These are phyloP conservation scores for Trifolium pratense DNA, from an alignment of 306 rosid species.

Conservation along the genomic window DNA sequence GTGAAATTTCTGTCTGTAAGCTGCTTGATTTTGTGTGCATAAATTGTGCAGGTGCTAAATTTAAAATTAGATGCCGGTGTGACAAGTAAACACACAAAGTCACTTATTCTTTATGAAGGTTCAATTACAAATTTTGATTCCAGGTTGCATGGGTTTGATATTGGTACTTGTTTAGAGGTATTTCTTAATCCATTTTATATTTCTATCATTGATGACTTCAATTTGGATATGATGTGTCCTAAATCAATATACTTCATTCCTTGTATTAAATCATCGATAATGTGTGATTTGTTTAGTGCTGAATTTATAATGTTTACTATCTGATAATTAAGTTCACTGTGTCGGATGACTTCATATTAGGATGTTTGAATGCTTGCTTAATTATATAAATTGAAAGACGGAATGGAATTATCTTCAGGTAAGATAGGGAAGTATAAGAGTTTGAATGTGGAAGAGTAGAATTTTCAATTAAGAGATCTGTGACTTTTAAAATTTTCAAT, in stretches of 20 bases:
- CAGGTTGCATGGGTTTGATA: conserved; percentile 79
- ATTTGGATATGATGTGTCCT: background rate
- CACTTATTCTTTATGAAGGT: conserved; percentile 83
- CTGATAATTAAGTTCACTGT: conserved; percentile 16
- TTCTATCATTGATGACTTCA: conserved; percentile 29
- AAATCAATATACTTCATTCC: conserved; percentile 14
- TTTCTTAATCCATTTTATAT: conserved; percentile 20
- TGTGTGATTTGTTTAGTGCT: conserved; percentile 12
- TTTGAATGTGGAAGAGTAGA: background rate
- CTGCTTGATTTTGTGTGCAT: conserved; percentile 39
- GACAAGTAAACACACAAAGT: conserved; percentile 50
- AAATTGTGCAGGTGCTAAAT: conserved; percentile 70
- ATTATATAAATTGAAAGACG: background rate
- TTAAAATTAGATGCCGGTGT: conserved; percentile 61
- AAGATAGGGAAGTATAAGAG: no score
- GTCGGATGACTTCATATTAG: background rate
- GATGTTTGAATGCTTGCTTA: background rate
- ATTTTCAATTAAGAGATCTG: background rate
- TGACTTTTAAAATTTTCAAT: conserved; percentile 8
- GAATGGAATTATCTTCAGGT: background rate
- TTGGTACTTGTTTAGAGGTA: conserved; percentile 99
- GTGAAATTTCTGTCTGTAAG: conserved; percentile 36
- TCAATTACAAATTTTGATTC: conserved; percentile 77
- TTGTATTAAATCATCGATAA: conserved; percentile 16
- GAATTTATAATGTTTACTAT: conserved; percentile 12